Evolutionary conservation across 2,329 filamentous ascomycete species (phyloP).

Genomic region (Ustulina deusta): DNA sequence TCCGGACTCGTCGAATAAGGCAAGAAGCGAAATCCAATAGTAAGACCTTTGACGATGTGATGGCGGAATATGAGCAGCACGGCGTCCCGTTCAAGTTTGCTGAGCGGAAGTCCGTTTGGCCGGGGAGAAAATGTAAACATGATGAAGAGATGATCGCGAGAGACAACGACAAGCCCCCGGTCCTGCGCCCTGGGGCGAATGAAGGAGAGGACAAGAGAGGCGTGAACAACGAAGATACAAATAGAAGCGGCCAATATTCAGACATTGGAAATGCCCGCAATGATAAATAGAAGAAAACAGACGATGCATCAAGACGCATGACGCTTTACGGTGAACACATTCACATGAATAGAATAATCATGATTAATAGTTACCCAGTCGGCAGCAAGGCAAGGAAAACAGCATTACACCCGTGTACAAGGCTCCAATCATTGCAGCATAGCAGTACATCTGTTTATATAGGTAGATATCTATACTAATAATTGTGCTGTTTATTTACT

Average conservation of each 20-base stretch:
- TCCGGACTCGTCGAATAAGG: slow-evolving; percentile 65
- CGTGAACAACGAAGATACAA: background rate
- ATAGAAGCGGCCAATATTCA: background rate
- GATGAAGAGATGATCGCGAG: slow-evolving; percentile 37
- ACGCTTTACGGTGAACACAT: background rate
- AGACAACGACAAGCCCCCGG: background rate
- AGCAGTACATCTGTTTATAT: too few relatives aligned
- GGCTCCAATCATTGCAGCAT: too few relatives aligned
- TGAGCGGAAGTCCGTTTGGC: slow-evolving; percentile 46
- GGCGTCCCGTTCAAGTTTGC: slow-evolving; percentile 54
- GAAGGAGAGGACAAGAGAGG: background rate
- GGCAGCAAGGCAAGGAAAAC: too few relatives aligned
- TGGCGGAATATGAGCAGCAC: slow-evolving; percentile 51
- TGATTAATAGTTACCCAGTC: background rate
- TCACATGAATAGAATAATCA: background rate
- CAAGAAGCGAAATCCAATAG: slow-evolving; percentile 63
- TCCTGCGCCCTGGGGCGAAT: background rate
- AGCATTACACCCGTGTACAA: too few relatives aligned
- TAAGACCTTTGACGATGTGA: slow-evolving; percentile 67
- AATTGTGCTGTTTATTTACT: background rate
- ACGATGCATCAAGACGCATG: background rate
- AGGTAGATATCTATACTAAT: background rate
- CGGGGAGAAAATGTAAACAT: slow-evolving; percentile 25
- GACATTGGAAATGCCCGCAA: background rate
- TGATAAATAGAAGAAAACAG: background rate